Conservation (phyloP, 768 basidiomycete genomes). For the Rhizopogon vesiculosus region DNA sequence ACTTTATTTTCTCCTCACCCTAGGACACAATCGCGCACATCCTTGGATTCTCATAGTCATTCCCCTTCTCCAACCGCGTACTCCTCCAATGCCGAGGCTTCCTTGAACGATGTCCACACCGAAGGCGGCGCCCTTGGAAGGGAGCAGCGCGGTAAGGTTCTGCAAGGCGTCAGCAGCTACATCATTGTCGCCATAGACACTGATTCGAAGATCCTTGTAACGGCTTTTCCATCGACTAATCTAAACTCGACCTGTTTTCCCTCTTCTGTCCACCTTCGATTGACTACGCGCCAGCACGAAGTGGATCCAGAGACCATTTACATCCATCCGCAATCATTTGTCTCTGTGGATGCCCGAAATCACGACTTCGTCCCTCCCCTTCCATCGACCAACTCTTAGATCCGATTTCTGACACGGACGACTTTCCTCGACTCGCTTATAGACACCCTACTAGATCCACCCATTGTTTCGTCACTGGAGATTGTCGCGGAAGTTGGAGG, state of each 20-base stretch:
- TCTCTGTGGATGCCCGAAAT: background rate
- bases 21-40: conserved; percentile 9
- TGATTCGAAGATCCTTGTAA: conserved; percentile 26
- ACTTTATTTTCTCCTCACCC: conserved; percentile 20
- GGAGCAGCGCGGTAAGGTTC: conserved; percentile 67
- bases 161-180: conserved; percentile 92
- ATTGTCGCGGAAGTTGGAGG: background rate
- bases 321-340: background rate
- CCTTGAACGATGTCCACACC: conserved; percentile 11
- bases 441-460: background rate
- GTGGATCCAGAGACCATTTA: background rate
- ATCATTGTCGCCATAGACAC: conserved; percentile 89
- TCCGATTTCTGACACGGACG: background rate
- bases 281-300: background rate
- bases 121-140: conserved; percentile 22
- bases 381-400: background rate
- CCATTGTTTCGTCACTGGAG: background rate
- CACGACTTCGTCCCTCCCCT: background rate
- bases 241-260: conserved; percentile 35
- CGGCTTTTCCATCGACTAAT: conserved; percentile 88
- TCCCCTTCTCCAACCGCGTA: conserved; percentile 27
- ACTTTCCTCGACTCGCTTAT: background rate
- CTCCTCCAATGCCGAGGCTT: conserved; percentile 40
- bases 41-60: conserved; percentile 27
- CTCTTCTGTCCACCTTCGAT: too few species aligned